Conservation (phyloP, 805 yeast genomes). For the Candida railenensis region DNA sequence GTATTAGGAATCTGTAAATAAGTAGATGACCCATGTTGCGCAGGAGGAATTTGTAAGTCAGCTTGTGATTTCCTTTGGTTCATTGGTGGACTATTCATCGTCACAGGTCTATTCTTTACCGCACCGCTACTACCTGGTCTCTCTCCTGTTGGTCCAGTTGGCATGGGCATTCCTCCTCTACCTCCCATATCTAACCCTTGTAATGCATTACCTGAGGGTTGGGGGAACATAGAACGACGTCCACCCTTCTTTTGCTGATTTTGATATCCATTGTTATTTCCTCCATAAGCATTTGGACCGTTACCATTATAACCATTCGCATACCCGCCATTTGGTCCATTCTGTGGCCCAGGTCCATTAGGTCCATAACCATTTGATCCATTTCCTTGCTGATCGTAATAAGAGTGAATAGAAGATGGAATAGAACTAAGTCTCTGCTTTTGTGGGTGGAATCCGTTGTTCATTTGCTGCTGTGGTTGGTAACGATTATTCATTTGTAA, state of each 20-base stretch:
- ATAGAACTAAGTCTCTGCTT: conserved; percentile 14
- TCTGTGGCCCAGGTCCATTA: conserved; percentile 7
- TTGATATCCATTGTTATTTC: conserved; percentile 2
- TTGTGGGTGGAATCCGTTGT: conserved; percentile 11
- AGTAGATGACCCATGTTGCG: conserved; percentile 11
- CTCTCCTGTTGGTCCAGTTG: conserved; percentile 18
- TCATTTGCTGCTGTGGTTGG: conserved; percentile 11
- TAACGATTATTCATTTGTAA: conserved; percentile 10
- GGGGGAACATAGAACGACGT: conserved; percentile 37
- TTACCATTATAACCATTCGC: conserved; percentile 1
- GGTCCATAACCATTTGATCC: neutral
- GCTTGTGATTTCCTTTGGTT: conserved; percentile 15
- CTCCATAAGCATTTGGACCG: neutral
- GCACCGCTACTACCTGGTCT: conserved; percentile 1
- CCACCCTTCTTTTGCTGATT: conserved; percentile 25
- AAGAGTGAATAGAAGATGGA: conserved; percentile 12
- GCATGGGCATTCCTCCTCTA: conserved; percentile 48
- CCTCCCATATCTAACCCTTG: conserved; percentile 42
- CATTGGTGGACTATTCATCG: conserved; percentile 13
- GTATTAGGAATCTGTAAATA: conserved; percentile 21
- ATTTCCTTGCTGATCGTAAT: conserved; percentile 8
- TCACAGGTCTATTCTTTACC: conserved; percentile 6
- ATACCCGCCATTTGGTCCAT: neutral
- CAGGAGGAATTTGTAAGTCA: conserved; percentile 11
- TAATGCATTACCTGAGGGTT: conserved; percentile 25